A percentile compares a stretch with the other conserved stretches of the same genome.
These are phyloP conservation scores for Xylaria sp. DNA, from an alignment of 2,329 filamentous ascomycete genomes.

Conservation along the genomic window DNA sequence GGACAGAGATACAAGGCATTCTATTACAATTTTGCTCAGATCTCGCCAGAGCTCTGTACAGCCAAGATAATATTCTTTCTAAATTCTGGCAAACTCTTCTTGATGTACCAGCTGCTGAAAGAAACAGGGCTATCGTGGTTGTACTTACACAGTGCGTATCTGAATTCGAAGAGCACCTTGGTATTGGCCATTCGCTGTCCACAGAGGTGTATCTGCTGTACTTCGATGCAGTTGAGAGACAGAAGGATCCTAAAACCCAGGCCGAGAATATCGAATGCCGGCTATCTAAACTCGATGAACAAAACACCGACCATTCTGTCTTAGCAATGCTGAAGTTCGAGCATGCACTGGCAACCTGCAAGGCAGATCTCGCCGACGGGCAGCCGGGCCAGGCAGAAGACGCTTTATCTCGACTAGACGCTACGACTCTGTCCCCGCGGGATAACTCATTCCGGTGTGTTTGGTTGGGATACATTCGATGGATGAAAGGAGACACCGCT, in stretches of 20 bases:
- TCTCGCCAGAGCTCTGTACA: constrained; percentile 40
- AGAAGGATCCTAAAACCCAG: constrained; percentile 41
- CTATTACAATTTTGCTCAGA: constrained; percentile 47
- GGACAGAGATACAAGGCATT: constrained; percentile 44
- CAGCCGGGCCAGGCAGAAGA: constrained; percentile 43
- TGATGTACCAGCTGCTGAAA: constrained; percentile 41
- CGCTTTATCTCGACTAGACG: constrained; percentile 39
- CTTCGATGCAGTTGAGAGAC: constrained; percentile 45
- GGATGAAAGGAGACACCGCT: constrained; percentile 40
- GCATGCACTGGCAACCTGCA: constrained; percentile 45
- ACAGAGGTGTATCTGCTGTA: constrained; percentile 46
- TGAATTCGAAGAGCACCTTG: constrained; percentile 42
- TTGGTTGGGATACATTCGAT: constrained; percentile 47
- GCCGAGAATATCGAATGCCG: constrained; percentile 38
- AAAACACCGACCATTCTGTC: constrained; percentile 33
- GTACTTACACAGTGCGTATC: constrained; percentile 43
- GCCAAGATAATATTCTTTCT: constrained; percentile 38
- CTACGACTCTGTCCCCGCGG: constrained; percentile 39
- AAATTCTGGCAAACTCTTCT: constrained; percentile 45
- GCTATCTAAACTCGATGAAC: constrained; percentile 39
- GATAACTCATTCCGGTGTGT: constrained; percentile 46
- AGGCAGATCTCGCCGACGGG: constrained; percentile 40
- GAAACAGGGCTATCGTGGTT: constrained; percentile 38
- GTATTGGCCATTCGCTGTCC: constrained; percentile 42
- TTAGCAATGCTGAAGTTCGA: constrained; percentile 45